Evolutionary conservation across 2,329 filamentous ascomycete genomes (phyloP).

Genomic region (Alternaria incomplexa): DNA sequence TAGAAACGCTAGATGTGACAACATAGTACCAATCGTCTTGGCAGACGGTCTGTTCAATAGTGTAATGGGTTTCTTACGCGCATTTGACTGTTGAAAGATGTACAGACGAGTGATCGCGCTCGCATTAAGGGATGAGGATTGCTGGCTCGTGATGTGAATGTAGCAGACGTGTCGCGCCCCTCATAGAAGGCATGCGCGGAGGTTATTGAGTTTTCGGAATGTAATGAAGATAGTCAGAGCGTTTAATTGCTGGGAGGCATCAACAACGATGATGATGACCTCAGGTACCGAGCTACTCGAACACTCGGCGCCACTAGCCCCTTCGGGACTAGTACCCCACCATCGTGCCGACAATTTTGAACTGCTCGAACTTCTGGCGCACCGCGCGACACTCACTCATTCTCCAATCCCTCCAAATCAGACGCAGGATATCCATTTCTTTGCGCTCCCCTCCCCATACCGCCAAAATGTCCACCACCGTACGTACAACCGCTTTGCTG

Average conservation of each 20-base stretch:
- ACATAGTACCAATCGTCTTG: background rate
- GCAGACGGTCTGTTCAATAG: background rate
- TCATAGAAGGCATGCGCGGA: background rate
- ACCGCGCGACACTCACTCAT: background rate
- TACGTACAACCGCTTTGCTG: conserved; percentile 99
- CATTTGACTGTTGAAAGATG: background rate
- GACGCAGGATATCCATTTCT: conserved; percentile 91
- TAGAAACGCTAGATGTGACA: background rate
- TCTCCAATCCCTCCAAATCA: conserved; percentile 27
- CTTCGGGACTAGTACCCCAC: conserved; percentile 7
- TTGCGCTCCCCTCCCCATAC: conserved; percentile 67
- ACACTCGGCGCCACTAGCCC: conserved; percentile 4
- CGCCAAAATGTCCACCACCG: conserved; percentile 81
- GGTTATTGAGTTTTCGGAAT: background rate
- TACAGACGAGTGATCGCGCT: background rate
- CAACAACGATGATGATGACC: background rate
- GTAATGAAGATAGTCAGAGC: background rate
- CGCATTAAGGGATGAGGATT: background rate
- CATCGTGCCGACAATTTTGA: conserved; percentile 13
- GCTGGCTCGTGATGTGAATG: background rate
- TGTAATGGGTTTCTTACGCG: background rate
- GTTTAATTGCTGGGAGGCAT: background rate
- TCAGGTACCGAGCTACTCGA: background rate
- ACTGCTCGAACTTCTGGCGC: background rate
- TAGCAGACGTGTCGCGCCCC: background rate